Conservation (phyloP, 805 yeast species). For the Candida koratica region DNA sequence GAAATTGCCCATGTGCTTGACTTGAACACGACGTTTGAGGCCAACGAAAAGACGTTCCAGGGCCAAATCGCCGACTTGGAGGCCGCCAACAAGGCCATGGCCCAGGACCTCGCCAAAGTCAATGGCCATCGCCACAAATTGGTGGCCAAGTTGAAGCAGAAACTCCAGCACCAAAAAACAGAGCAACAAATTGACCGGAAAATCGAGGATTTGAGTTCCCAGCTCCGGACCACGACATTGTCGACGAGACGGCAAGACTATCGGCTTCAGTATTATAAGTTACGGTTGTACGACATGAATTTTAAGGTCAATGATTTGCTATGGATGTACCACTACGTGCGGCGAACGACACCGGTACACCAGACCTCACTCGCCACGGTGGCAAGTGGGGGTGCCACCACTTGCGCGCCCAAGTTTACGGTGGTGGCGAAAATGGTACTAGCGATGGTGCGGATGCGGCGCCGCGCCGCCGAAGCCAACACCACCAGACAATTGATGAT, state of each 20-base stretch:
- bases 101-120: slow-evolving; percentile 28
- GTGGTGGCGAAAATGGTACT: slow-evolving; percentile 36
- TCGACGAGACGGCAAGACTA: slow-evolving; percentile 18
- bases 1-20: slow-evolving; percentile 27
- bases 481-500: slow-evolving; percentile 17
- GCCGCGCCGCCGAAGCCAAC: slow-evolving; percentile 26
- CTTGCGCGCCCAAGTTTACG: slow-evolving; percentile 27
- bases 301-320: slow-evolving; percentile 31
- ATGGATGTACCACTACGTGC: slow-evolving; percentile 31
- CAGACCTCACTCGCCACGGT: no score
- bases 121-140: slow-evolving; percentile 29
- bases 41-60: slow-evolving; percentile 23
- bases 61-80: slow-evolving; percentile 31
- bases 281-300: slow-evolving; percentile 45
- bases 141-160: slow-evolving; percentile 23
- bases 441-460: slow-evolving; percentile 32
- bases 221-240: slow-evolving; percentile 21
- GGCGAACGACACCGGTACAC: no score
- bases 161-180: neutral
- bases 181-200: slow-evolving; percentile 13
- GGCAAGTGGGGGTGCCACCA: no score
- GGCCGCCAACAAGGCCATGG: slow-evolving; percentile 22
- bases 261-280: slow-evolving; percentile 44
- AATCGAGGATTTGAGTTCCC: slow-evolving; percentile 26
- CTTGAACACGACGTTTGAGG: slow-evolving; percentile 26